Conservation (phyloP, 352 stramenopile species). For the Phytophthora pseudosyringae region DNA sequence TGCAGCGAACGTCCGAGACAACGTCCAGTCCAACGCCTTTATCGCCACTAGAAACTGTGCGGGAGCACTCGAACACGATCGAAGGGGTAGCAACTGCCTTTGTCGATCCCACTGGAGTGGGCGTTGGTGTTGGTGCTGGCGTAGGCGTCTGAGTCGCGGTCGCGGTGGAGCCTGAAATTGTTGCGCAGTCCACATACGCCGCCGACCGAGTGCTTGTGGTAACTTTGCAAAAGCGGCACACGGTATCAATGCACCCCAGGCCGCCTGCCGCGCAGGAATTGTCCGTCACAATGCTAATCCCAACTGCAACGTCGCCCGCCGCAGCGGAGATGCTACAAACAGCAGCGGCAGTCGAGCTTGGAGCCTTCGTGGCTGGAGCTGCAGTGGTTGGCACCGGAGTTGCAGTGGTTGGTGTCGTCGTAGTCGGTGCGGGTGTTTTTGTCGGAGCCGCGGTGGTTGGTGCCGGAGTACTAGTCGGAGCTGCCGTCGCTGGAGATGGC, state of each 20-base stretch:
- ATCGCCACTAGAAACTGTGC: slow-evolving; percentile 37
- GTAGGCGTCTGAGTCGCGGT: slow-evolving; percentile 10
- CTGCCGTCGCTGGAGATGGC: neutral
- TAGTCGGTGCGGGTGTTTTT: slow-evolving; percentile 3
- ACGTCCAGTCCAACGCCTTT: slow-evolving; percentile 44
- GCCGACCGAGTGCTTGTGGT: slow-evolving; percentile 32
- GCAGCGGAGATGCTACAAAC: slow-evolving; percentile 16
- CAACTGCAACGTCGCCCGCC: slow-evolving; percentile 17
- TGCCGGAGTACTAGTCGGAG: neutral
- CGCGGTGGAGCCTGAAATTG: slow-evolving; percentile 8
- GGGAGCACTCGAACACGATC: slow-evolving; percentile 25
- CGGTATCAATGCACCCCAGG: slow-evolving; percentile 42
- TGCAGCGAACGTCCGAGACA: slow-evolving; percentile 47
- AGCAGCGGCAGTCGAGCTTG: neutral
- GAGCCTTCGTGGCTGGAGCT: neutral
- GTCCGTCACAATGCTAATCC: slow-evolving; percentile 43
- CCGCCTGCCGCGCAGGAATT: slow-evolving; percentile 33
- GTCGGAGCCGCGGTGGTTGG: slow-evolving; percentile 1
- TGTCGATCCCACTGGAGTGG: neutral
- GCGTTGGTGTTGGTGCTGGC: slow-evolving; percentile 1
- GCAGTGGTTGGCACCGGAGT: neutral
- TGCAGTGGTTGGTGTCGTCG: neutral
- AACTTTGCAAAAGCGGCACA: slow-evolving; percentile 45
- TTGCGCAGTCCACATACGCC: slow-evolving; percentile 22
- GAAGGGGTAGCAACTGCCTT: slow-evolving; percentile 20